Percentiles rank a stretch among this genome's conserved stretches.
Conservation (phyloP, 371 early-diverging fungal species). For the Dichotomocladium elegans region DNA sequence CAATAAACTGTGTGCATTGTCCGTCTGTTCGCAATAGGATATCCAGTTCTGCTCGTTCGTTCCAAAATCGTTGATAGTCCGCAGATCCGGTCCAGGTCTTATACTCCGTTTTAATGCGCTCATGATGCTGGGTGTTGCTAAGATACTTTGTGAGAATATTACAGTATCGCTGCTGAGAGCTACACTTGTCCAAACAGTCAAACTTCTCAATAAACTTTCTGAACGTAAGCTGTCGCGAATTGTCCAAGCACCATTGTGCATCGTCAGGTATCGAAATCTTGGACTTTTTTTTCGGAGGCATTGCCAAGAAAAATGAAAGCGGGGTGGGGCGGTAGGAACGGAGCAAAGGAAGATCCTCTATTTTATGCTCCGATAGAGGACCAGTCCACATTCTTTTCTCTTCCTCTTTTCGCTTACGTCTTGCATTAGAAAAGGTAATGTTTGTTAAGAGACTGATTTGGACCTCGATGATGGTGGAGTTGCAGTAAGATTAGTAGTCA, state of each 20-base stretch:
- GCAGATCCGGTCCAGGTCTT: slow-evolving; percentile 14
- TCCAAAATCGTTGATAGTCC: slow-evolving; percentile 22
- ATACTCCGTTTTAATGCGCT: slow-evolving; percentile 12
- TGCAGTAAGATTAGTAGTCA: too few species aligned
- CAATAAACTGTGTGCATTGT: slow-evolving; percentile 17
- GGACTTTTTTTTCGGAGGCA: slow-evolving; percentile 9
- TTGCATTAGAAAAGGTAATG: too few species aligned
- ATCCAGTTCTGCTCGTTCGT: slow-evolving; percentile 10
- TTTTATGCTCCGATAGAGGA: too few species aligned
- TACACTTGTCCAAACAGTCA: too few species aligned
- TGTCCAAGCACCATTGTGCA: slow-evolving; percentile 22
- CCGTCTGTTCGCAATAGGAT: slow-evolving; percentile 13
- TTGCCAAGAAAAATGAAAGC: background rate
- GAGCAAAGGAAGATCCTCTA: background rate
- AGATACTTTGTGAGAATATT: slow-evolving; percentile 14
- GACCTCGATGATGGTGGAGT: too few species aligned
- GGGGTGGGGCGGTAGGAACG: too few species aligned
- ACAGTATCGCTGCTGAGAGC: slow-evolving; percentile 13
- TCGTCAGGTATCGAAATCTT: slow-evolving; percentile 14
- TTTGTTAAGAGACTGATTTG: too few species aligned
- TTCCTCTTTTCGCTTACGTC: too few species aligned
- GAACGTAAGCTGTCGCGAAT: slow-evolving; percentile 11
- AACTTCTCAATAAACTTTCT: slow-evolving; percentile 20
- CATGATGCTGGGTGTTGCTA: slow-evolving; percentile 9
- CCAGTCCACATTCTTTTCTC: too few species aligned